Evolutionary conservation across 1,284 basidiomycete genomes (phyloP), one percentile per base, ranked within the genome.

Genomic region (Thelephora terrestris): DNA sequence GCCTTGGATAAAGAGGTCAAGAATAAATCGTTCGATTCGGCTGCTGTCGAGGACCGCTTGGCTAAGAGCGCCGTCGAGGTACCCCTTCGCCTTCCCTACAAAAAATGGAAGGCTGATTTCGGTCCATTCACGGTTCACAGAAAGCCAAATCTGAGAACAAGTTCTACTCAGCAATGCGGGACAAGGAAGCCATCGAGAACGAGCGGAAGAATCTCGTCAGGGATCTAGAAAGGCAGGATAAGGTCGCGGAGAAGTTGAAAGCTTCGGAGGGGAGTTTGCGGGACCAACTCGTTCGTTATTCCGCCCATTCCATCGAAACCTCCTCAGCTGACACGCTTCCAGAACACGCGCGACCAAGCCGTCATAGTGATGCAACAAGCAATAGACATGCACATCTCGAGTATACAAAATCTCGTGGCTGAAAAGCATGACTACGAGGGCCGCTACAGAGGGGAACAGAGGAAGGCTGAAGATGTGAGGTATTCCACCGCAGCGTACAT

Each of bases 121-220:
- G 24, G 16, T 18, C 32, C 16, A 47, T 45, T 18, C 21, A 43
- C 49, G 45, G 29, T 17, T 29, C 21, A 42, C 58, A 86, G 79
- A 87, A 80, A 83, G 88, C 91, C 12, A 97, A 95, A 67, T 83
- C 89, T 18, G 94, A 98, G 58, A 96, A 93, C 71, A 96, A 93
- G 67, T 98, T 84, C 65, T 98, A 85, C 63, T 79, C 88, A 23
- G 83, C 86, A 5, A 91, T 95, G 85, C 81, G 91, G 29, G 81
- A 86, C 50, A 93, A 91, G 63, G 93, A 97, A 53, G 81, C 85
- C 3, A 66, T 85, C 5, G 87, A 91, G 34, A 73, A 71, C 2
- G 91, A 96, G 63, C 76, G 81, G 51, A 87, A 89, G 62, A 79
- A 76, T 32, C 66, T 85, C 20, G 64, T 71, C 32, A 71, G 79